Percentiles rank a stretch among this genome's conserved stretches.
These are phyloP conservation scores for Blastobotrys mokoenaii DNA, from an alignment of 805 yeast genomes.

Conservation along the genomic window DNA sequence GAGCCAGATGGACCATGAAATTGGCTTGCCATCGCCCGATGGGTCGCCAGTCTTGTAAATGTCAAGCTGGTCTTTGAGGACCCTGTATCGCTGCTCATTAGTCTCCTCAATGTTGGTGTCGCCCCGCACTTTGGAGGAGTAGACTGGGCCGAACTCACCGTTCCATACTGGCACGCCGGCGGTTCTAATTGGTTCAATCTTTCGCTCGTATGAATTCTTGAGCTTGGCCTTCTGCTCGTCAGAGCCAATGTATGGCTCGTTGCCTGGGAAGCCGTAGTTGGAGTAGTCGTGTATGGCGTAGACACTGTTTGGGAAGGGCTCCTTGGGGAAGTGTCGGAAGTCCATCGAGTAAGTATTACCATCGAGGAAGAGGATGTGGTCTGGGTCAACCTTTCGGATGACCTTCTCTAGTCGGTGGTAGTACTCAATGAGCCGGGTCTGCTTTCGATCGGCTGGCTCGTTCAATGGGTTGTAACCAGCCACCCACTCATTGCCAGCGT, in stretches of 20 bases:
- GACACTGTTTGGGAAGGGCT: constrained; percentile 36
- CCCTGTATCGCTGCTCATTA: constrained; percentile 34
- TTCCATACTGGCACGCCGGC: constrained; percentile 44
- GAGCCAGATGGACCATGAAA: constrained; percentile 46
- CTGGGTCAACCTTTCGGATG: constrained; percentile 38
- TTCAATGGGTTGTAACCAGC: constrained; percentile 50
- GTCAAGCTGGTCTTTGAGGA: constrained; percentile 39
- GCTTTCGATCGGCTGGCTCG: constrained; percentile 43
- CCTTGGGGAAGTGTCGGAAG: constrained; percentile 38
- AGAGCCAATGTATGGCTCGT: constrained; percentile 28
- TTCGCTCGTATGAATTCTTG: constrained; percentile 34
- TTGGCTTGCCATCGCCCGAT: constrained; percentile 38
- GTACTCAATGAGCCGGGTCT: constrained; percentile 33
- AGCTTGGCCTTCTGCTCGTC: constrained; percentile 32
- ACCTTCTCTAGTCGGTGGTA: constrained; percentile 33
- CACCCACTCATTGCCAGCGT: constrained; percentile 39
- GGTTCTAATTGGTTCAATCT: constrained; percentile 35
- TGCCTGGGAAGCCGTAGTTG: constrained; percentile 36
- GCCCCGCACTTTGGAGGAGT: constrained; percentile 36
- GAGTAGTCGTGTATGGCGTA: constrained; percentile 45
- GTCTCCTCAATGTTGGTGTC: constrained; percentile 32
- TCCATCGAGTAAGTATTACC: constrained; percentile 46
- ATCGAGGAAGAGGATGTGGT: constrained; percentile 42
- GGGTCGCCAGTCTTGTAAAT: constrained; percentile 41
- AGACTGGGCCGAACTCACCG: constrained; percentile 47